Base-by-base conservation (phyloP, 805 yeast species). In the Debaryomyces tyrocola region DNA sequence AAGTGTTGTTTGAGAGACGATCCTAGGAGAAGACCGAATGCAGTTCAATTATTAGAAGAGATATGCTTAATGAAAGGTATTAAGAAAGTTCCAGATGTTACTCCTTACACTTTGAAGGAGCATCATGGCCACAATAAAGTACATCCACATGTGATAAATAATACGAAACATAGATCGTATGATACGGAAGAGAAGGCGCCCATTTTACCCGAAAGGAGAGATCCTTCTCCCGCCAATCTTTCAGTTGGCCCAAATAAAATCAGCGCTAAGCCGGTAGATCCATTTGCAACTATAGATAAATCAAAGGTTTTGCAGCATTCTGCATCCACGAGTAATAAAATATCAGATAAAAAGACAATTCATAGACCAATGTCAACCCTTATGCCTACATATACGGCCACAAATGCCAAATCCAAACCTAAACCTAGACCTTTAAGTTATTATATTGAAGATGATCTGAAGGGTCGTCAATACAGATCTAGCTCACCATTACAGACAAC, bases 11-110 rank as follows among this genome's bases (percentile, higher is more conserved):
- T 87, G 49, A 73, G 82, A 44, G 85, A 75, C 33, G 83, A 85
- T 58, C 94, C 94, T 3, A 70, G 79, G 38, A 73, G 80, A 46
- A 76, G 96, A 57, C 96, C 96, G 7, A 85, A 83, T 49, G 84
- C 84, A 2, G 82, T 79, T 47, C 92, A 87, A 60, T 69, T 86
- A 20, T 63, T 87, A 27, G 87, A 82, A 41, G 91, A 86, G 60
- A 70, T 86, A 5, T 80, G 85, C 49, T 71, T 72, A 42, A 79
- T 87, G 79, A 77, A 81, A 61, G 78, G 79, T 17, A 47, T 53
- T 12, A 58, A 70, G 10, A 74, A 74, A 28, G 50, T 67, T 34
- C 73, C 79, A 1, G 60, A 62, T 47, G 69, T 78, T 64, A 60
- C 70, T 35, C 78, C 78, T 2, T 60, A 64, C 45, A 64, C 73